A percentile compares a stretch with the other conserved stretches of the same genome.
These are phyloP conservation scores for Buddleja alternifolia DNA, from an alignment of 257 asterid genomes.

Conservation along the genomic window DNA sequence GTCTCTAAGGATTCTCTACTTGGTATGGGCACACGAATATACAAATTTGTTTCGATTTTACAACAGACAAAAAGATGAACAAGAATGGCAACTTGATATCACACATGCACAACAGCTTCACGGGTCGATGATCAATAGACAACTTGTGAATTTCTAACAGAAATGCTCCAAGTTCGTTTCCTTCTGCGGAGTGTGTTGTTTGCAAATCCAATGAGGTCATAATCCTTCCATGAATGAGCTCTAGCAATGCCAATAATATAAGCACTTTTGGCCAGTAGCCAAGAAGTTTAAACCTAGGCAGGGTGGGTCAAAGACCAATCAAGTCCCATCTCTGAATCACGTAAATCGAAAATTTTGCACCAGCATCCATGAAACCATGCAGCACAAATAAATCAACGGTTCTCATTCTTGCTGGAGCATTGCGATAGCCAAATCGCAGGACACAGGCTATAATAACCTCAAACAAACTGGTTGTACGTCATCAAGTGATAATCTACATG, in stretches of 20 bases:
- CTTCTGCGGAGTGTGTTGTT: too few species aligned
- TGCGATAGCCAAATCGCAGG: slow-evolving; percentile 8
- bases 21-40: slow-evolving; percentile 7
- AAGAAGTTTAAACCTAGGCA: not conserved
- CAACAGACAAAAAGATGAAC: slow-evolving; percentile 19
- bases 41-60: slow-evolving; percentile 13
- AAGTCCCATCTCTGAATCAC: slow-evolving; percentile 10
- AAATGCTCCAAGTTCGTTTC: slow-evolving; percentile 9
- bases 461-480: slow-evolving; percentile 27
- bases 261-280: slow-evolving; percentile 6
- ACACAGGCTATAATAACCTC: slow-evolving; percentile 25
- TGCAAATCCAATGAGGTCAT: slow-evolving; percentile 10
- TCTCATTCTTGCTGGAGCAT: slow-evolving; percentile 19
- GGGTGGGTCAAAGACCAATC: slow-evolving; percentile 6
- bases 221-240: slow-evolving; percentile 13
- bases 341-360: slow-evolving; percentile 19
- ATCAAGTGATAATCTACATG: slow-evolving; percentile 53
- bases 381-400: not conserved
- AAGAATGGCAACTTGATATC: slow-evolving; percentile 11
- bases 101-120: slow-evolving; percentile 17
- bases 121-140: not conserved
- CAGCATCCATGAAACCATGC: slow-evolving; percentile 19
- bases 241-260: slow-evolving; percentile 4
- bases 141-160: not conserved
- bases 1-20: not conserved